phyloP scores from a whole-genome alignment of 2,329 filamentous ascomycete genomes.

The Penicillium sp. region DNA sequence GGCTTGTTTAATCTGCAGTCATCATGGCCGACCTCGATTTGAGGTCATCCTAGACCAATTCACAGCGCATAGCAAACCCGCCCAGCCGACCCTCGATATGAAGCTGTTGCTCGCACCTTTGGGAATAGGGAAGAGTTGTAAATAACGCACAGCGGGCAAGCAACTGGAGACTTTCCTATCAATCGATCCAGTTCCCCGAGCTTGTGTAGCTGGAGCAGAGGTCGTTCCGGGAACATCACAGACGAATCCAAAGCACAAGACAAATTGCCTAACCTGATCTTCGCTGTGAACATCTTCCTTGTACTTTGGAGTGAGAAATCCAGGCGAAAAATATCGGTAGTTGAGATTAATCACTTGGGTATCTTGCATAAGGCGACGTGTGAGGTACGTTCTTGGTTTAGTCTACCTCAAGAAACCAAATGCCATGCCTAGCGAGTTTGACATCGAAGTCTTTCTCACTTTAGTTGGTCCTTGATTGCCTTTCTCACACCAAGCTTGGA shows the following conservation, averaged over 20 bases:
- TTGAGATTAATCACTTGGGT: neutral
- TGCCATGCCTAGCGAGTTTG: neutral
- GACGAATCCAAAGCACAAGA: neutral
- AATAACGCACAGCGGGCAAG: neutral
- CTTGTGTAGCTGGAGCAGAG: neutral
- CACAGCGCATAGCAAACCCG: neutral
- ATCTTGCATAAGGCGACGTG: too few species aligned
- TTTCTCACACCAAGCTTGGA: too few species aligned
- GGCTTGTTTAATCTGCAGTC: neutral
- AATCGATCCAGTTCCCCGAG: neutral
- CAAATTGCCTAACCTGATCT: neutral
- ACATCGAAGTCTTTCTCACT: neutral
- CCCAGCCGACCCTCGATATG: neutral
- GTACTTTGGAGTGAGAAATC: too few species aligned
- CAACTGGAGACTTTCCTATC: neutral
- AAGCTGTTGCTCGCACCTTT: neutral
- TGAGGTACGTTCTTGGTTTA: neutral
- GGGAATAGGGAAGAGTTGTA: neutral
- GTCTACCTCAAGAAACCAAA: neutral
- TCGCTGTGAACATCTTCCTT: neutral
- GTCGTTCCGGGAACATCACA: neutral
- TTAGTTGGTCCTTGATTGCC: neutral
- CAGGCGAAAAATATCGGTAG: neutral
- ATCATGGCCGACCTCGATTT: neutral
- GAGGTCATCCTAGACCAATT: neutral